Conservation (phyloP, 495 filamentous ascomycete species). For the Daldinia grandis region DNA sequence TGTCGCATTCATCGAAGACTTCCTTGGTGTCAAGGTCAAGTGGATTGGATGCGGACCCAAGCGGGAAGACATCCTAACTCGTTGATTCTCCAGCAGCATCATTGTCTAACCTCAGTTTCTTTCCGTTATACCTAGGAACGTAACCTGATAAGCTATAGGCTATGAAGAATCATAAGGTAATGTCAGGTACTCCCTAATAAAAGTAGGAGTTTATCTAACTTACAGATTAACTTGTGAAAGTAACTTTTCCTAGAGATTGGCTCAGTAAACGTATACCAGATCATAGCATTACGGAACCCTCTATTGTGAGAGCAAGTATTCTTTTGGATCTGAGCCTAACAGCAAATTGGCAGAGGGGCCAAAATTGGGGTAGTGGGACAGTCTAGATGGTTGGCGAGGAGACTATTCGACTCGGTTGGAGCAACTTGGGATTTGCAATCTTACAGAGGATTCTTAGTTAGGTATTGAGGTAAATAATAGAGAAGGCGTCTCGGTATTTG, state of each 20-base stretch:
- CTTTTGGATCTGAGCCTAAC: constrained; percentile 28
- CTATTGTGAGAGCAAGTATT: constrained; percentile 21
- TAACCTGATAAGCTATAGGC: background rate
- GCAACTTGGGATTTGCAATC: background rate
- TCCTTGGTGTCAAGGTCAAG: constrained; percentile 73
- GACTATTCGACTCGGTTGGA: background rate
- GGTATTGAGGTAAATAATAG: background rate
- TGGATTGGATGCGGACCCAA: constrained; percentile 83
- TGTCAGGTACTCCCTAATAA: background rate
- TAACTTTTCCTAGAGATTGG: no score
- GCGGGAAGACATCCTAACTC: constrained; percentile 59
- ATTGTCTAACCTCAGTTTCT: background rate
- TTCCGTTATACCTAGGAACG: background rate
- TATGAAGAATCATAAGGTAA: background rate
- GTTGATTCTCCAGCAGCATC: background rate
- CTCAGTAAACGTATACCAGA: background rate
- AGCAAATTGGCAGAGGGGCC: constrained; percentile 11
- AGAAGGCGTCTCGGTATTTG: background rate
- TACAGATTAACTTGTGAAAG: background rate
- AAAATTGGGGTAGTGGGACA: background rate
- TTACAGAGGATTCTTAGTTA: background rate
- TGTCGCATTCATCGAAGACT: constrained; percentile 74
- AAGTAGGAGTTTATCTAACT: background rate
- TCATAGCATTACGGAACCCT: background rate
- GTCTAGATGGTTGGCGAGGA: background rate